Base-by-base conservation (phyloP, 2,329 filamentous ascomycete species). In the Dendryphion nanum region DNA sequence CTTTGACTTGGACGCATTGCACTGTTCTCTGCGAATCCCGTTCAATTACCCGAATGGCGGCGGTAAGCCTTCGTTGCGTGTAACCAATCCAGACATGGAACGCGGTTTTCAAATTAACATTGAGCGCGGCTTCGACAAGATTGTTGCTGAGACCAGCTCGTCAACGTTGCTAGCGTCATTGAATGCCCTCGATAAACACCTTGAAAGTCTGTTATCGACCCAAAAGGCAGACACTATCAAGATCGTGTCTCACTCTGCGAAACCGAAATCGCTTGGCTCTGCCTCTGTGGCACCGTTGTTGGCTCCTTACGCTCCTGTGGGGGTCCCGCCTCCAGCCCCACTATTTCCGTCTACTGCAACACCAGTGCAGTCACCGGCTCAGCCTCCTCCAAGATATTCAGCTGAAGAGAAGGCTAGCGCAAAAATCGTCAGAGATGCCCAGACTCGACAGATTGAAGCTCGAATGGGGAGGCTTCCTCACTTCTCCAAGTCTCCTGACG, bases 41-140 rank as follows among this genome's bases (percentile, higher is more conserved):
- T 59, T 57, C 7, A 65, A 64, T 14, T 91, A 86, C 62, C 86
- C 86, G 13, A 14, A 64, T 68, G 26, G 63, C 50, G 21, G 69
- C 59, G 29, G 16, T 8, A 16, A 68, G 18, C 81, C 86, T 24
- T 70, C 64, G 17, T 66, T 91, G 37, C 71, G 71, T 32, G 79
- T 89, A 40, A 68, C 63, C 48, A 89, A 89, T 57, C 73, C 75
- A 52, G 79, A 80, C 50, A 86, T 89, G 59, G 81, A 80, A 3
- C 69, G 81, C 43, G 83, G 81, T 1, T 90, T 85, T 58, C 77
- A 83, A 53, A 77, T 86, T 62, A 91, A 90, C 63, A 78, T 93
- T 24, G 85, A 89, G 59, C 75, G 72, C 47, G 86, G 86, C 6
- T 93, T 88, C 70, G 78, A 83, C 43, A 72, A 67, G 26, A 73